Percentiles rank a stretch among this genome's conserved stretches.
Conservation (phyloP, 371 early-diverging fungal genomes). For the Mortierella sp. region DNA sequence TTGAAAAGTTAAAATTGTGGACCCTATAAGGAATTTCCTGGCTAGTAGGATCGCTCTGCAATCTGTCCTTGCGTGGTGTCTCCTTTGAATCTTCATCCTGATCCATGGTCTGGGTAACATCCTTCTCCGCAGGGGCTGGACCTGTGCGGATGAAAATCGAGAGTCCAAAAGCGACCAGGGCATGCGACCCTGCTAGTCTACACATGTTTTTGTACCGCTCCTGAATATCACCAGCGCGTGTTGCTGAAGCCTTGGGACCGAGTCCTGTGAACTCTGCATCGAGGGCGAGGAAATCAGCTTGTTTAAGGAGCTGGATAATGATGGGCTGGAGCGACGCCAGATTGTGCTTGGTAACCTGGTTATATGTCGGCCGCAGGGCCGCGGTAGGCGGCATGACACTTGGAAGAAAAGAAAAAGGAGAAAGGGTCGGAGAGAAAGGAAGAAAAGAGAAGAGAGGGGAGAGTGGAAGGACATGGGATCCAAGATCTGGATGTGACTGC, state of each 20-base stretch:
- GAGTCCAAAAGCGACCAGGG: slow-evolving; percentile 86
- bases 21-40: slow-evolving; percentile 43
- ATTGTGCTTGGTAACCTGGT: slow-evolving; percentile 62
- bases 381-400: slow-evolving; percentile 12
- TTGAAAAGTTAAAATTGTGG: slow-evolving; percentile 67
- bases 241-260: slow-evolving; percentile 52
- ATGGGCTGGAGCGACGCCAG: slow-evolving; percentile 52
- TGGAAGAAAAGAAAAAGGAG: not conserved
- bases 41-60: not conserved
- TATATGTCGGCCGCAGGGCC: slow-evolving; percentile 47
- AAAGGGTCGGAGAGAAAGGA: not conserved
- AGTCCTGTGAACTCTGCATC: slow-evolving; percentile 94
- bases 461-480: not conserved
- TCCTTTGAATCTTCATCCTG: not conserved
- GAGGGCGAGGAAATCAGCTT: slow-evolving; percentile 78
- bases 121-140: slow-evolving; percentile 3
- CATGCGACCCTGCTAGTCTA: slow-evolving; percentile 71
- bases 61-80: slow-evolving; percentile 2
- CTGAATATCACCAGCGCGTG: slow-evolving; percentile 67
- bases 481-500: too few relatives aligned
- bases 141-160: slow-evolving; percentile 64
- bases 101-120: not conserved
- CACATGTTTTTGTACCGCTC: slow-evolving; percentile 79
- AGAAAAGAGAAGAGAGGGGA: not conserved
- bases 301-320: slow-evolving; percentile 50